Evolutionary conservation across 768 basidiomycete genomes (phyloP), one percentile per base, ranked within the genome.

Genomic region (Erythrobasidium yunnanense): DNA sequence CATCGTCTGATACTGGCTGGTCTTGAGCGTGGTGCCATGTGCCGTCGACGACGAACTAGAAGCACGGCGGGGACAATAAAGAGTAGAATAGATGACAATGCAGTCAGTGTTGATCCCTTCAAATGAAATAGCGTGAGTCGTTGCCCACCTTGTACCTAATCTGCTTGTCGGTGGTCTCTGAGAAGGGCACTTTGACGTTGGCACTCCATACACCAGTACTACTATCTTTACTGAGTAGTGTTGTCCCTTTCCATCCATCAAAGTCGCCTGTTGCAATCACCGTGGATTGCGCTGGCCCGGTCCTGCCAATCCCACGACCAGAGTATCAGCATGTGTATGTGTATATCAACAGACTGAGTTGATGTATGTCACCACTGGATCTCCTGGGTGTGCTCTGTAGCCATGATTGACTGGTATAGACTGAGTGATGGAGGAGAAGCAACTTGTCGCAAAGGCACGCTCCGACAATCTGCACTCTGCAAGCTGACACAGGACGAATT

Each of bases 11-110:
- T 17, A 30, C 3, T 49, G 46, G 60, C 23, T 50, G 60, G 32
- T 63, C 60, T 6, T n/a, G n/a, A 5, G 60, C 45, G 33, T 63
- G 60, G 11, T 51, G 60, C 60, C 60, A 63, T 23, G 60, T 63
- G 1, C 60, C 60, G 32, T 63, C 60, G 47, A 63, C 60, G 4
- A 63, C n/a, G 60, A 63, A 63, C 60, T 63, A 33, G 15, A 6
- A 6, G 29, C 52, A 23, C n/a, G 23, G n/a, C 23, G 52, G n/a
- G n/a, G n/a, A n/a, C n/a, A n/a, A n/a, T n/a, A n/a, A n/a, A n/a
- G n/a, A n/a, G n/a, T n/a, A n/a, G n/a, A n/a, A n/a, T n/a, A n/a
- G n/a, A n/a, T n/a, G n/a, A n/a, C n/a, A n/a, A n/a, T n/a, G n/a
- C n/a, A n/a, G n/a, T n/a, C n/a, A n/a, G n/a, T n/a, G n/a, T n/a